Evolutionary conservation across 805 yeast genomes (phyloP).

Genomic region (Wickerhamomyces rabaulensis): DNA sequence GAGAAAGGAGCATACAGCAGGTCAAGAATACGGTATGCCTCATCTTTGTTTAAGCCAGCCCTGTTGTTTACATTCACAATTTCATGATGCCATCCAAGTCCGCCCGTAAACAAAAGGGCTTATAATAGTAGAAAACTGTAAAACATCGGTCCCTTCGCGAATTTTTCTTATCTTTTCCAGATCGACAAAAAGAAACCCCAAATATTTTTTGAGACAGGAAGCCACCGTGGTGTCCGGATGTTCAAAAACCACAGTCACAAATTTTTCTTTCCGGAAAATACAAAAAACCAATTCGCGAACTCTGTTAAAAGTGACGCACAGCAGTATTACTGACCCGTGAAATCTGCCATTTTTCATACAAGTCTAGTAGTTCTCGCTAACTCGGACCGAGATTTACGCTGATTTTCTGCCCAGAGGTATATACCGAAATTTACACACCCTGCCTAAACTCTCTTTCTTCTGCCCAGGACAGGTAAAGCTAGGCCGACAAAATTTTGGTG

Average conservation of each 20-base stretch:
- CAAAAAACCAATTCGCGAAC: background rate
- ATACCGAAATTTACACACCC: conserved; percentile 7
- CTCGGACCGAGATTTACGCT: background rate
- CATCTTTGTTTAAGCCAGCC: too few relatives aligned
- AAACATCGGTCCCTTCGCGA: too few relatives aligned
- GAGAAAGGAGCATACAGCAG: too few relatives aligned
- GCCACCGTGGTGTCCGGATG: background rate
- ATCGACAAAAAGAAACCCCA: too few relatives aligned
- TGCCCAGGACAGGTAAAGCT: background rate
- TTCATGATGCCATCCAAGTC: too few relatives aligned
- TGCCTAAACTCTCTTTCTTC: conserved; percentile 1
- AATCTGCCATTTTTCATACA: background rate
- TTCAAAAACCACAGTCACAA: background rate
- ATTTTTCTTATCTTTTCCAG: too few relatives aligned
- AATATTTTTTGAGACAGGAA: too few relatives aligned
- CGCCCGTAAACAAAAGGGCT: too few relatives aligned
- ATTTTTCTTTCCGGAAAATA: background rate
- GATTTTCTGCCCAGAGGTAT: background rate
- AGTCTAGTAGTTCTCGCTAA: background rate
- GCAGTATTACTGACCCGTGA: background rate
- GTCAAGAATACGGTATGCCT: too few relatives aligned
- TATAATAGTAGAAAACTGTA: too few relatives aligned
- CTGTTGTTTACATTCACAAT: too few relatives aligned
- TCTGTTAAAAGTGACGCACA: background rate
- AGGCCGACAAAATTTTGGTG: background rate